Evolutionary conservation across 2,329 filamentous ascomycete species (phyloP), one percentile per base, ranked within the genome.

Genomic region (Knufia fluminis): DNA sequence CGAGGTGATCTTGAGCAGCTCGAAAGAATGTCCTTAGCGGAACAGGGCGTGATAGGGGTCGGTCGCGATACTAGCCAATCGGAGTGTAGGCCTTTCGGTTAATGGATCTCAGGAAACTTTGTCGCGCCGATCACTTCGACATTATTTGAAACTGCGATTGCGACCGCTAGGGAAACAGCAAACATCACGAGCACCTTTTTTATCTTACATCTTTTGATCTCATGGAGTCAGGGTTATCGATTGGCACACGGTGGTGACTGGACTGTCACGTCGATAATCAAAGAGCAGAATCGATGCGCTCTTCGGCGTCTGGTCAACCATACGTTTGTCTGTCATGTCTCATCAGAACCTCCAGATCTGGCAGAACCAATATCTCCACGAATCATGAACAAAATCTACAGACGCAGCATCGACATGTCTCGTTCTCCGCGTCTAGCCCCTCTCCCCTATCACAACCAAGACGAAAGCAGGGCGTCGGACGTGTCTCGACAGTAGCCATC

Each of bases 321-420:
- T 41, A 41, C n/a, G 38, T 41, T 24, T 41, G 38, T 41, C 38
- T 41, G 9, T 17, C 38, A 23, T 41, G 38, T 24, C 38, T 41
- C 38, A 8, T 41, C 38, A 19, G 38, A 19, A 41, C 8, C 38
- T 9, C 19, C 19, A 41, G 17, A 7, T 22, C 38, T 41, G 8
- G 22, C 17, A 41, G 19, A 41, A 12, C 38, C 9, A 22, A 41
- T 23, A 8, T 20, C 9, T 41, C 19, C 19, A 22, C 22, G 10
- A 12, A n/a, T 41, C n/a, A 22, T 22, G 17, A 41, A 4, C 33
- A 14, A 14, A 16, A 36, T 17, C 33, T 36, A 4, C n/a, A 8
- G n/a, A 36, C 10, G 33, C 33, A 36, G 6, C 7, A 14, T 16
- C 33, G 33, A 7, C 7, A 16, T 8, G n/a, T 36, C 10, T 8